Conservation (phyloP, 768 basidiomycete species). For the Trametes villosa region DNA sequence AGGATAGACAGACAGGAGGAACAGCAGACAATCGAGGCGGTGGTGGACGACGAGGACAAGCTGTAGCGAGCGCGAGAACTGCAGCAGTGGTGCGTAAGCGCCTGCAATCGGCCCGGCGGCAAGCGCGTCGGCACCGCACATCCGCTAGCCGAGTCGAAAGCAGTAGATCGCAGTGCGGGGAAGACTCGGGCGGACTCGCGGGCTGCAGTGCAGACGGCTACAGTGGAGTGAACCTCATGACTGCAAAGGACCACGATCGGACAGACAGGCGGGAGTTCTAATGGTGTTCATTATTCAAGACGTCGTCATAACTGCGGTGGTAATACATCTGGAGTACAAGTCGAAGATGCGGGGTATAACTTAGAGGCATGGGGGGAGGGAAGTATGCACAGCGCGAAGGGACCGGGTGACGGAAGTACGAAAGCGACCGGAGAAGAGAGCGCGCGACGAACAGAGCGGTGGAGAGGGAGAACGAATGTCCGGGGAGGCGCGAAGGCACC, state of each 20-base stretch:
- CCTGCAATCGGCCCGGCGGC: too few relatives aligned
- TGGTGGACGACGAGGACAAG: background rate
- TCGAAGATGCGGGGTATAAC: conserved; percentile 21
- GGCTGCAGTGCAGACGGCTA: too few relatives aligned
- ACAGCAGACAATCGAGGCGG: too few relatives aligned
- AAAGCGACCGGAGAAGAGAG: conserved; percentile 16
- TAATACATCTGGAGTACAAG: conserved; percentile 16
- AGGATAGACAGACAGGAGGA: background rate
- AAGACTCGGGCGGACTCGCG: too few relatives aligned
- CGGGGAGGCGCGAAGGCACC: conserved; percentile 4
- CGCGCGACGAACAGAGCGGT: conserved; percentile 19
- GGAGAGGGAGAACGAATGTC: background rate
- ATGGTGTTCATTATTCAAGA: conserved; percentile 7
- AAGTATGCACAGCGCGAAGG: conserved; percentile 17
- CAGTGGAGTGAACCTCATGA: too few relatives aligned
- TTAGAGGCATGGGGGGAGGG: conserved; percentile 5
- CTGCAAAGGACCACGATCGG: too few relatives aligned
- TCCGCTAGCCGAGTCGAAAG: too few relatives aligned
- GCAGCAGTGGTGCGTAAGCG: too few relatives aligned
- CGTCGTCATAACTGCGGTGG: conserved; percentile 7
- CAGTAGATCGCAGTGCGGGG: too few relatives aligned
- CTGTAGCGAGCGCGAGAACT: too few relatives aligned
- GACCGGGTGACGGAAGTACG: conserved; percentile 17
- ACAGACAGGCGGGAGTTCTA: too few relatives aligned
- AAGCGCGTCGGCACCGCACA: too few relatives aligned